Evolutionary conservation across 139 green algal genomes (phyloP).

Genomic region (Picocystis salinarum): DNA sequence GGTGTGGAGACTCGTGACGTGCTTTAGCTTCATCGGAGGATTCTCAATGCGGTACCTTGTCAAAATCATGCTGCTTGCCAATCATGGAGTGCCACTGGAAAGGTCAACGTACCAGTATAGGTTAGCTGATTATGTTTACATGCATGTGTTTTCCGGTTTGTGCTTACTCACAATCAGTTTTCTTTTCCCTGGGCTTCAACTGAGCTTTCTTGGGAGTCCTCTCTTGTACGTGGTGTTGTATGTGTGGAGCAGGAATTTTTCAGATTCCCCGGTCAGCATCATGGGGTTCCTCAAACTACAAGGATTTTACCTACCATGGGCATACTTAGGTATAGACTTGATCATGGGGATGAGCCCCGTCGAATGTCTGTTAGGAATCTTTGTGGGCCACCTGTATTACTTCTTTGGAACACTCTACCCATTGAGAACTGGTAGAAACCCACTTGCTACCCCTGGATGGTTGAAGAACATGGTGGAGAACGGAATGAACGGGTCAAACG

Average conservation of each 20-base stretch:
- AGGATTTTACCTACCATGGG: constrained; percentile 48
- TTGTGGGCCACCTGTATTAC: constrained; percentile 33
- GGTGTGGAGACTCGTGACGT: constrained; percentile 38
- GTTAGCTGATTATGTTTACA: constrained; percentile 40
- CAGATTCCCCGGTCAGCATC: constrained; percentile 25
- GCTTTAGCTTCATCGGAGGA: constrained; percentile 25
- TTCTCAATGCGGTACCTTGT: constrained; percentile 24
- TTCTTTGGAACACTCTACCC: constrained; percentile 30
- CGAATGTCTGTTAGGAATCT: constrained; percentile 27
- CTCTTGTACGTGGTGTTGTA: constrained; percentile 39
- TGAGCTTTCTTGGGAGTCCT: constrained; percentile 10
- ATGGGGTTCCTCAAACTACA: constrained; percentile 35
- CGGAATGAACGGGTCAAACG: too few species aligned
- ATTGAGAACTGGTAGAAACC: constrained; percentile 1
- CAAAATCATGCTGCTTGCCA: constrained; percentile 23
- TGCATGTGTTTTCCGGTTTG: constrained; percentile 31
- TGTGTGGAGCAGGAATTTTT: constrained; percentile 36
- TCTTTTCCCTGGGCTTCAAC: constrained; percentile 2
- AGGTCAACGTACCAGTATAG: constrained; percentile 24
- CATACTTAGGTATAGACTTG: constrained; percentile 26
- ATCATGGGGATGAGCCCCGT: constrained; percentile 22
- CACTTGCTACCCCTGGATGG: too few species aligned
- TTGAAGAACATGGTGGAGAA: too few species aligned
- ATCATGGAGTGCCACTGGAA: constrained; percentile 30
- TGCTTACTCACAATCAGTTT: constrained; percentile 3